Evolutionary conservation across 2,329 filamentous ascomycete genomes (phyloP), one percentile per base, ranked within the genome.

Genomic region (Trichoderma sp.): DNA sequence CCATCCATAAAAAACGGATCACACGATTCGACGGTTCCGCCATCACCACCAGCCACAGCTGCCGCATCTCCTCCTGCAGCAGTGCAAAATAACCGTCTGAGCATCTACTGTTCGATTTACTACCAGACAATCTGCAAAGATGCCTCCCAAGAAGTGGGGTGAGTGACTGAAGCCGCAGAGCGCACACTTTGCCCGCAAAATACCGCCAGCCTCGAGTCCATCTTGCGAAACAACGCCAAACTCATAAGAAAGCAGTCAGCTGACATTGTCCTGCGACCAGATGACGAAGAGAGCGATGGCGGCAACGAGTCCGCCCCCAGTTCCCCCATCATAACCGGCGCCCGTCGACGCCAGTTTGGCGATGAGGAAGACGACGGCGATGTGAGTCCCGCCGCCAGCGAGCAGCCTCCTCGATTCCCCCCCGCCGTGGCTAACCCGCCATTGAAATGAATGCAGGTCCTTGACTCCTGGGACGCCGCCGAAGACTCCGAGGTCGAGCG

Each of bases 401-500:
- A 10, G 12, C 34, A 39, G 12, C 28, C 21, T 17, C 4, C 44
- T 47, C 44, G 17, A 45, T 3, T 34, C 2, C 1, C 7, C 30
- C 30, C 30, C 15, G 14, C 50, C 7, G 52, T 28, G 3, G 14
- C 56, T 57, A 43, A 54, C 30, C 17, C 34, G 10, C 15, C 26
- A n/a, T 54, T 21, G 50, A 44, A 52, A 52, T 21, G 24, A 26
- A n/a, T 63, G 63, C 69, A 97, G 90, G 92, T 98, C 65, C 86
- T 97, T 74, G 95, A 99, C 67, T 94, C 92, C 41, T 99, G 95
- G 95, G 93, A 98, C 74, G 94, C 92, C 66, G 93, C 91, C 71
- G 95, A 98, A 75, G 95, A 99, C 81, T 97, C 93, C 68, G 95
- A 99, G 74, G 94, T 89, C 72, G 95, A 99, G 82, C 91, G 93